These are phyloP conservation scores for Lactarius hengduanensis DNA, from an alignment of 768 basidiomycete genomes.

Conservation along the genomic window DNA sequence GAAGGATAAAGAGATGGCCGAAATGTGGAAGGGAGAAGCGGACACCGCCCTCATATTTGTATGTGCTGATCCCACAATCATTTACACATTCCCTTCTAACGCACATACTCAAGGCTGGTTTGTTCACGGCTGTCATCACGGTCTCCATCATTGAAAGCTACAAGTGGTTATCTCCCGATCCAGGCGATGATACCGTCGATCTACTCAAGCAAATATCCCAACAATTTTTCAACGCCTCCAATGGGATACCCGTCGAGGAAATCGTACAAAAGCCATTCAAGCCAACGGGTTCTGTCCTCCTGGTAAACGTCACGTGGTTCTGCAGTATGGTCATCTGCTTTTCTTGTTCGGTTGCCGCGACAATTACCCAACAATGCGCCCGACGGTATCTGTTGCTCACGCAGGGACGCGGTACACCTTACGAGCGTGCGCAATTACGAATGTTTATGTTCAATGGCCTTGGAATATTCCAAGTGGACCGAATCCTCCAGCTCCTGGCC, in stretches of 20 bases:
- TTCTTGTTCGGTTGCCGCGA: constrained; percentile 3
- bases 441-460: neutral
- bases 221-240: neutral
- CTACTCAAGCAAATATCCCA: constrained; percentile 1
- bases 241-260: neutral
- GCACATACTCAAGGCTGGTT: constrained; percentile 13
- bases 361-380: constrained; percentile 12
- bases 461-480: neutral
- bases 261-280: neutral
- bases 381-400: constrained; percentile 1
- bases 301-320: constrained; percentile 11
- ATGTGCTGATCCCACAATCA: neutral
- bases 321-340: constrained; percentile 9
- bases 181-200: neutral
- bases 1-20: constrained; percentile 6
- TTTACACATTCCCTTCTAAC: neutral
- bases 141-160: constrained; percentile 22
- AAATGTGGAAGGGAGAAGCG: constrained; percentile 12
- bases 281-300: neutral
- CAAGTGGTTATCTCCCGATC: constrained; percentile 13
- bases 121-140: constrained; percentile 23
- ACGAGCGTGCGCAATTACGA: neutral
- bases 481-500: neutral
- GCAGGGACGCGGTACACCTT: neutral
- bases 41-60: constrained; percentile 17